Evolutionary conservation across 768 basidiomycete species (phyloP), one percentile per base, ranked within the genome.

Genomic region (Rhodotorula toruloides): DNA sequence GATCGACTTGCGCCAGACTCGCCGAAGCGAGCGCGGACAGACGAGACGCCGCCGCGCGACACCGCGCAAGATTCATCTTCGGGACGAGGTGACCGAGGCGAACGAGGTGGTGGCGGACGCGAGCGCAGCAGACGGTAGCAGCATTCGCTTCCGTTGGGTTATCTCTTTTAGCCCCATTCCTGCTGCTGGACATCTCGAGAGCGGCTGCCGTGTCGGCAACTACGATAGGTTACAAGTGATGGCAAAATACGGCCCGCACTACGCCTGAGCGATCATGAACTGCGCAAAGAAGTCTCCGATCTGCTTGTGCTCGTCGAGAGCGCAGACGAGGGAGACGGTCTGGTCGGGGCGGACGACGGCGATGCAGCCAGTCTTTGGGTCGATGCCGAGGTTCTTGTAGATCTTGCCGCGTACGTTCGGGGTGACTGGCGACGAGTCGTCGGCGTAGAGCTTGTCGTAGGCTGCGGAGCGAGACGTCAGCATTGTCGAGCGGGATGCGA

Each of bases 301-400:
- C 7, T 52, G 29, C 34, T 40, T 32, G 36, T 43, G 36, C 65
- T 71, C 61, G 17, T 61, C 52, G 16, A 71, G 29, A 21, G 43
- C 17, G 37, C 54, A 47, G 1, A 58, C 43, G 22, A 62, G 57
- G 34, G 63, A 37, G 12, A 71, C 69, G 32, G 54, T 40, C 48
- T 67, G 65, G 53, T 71, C 69, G 3, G 69, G 69, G 10, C 69
- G 36, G 17, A 71, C 65, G 16, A 67, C 39, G 36, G 48, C 58
- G 17, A 63, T 22, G 25, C 59, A 61, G 11, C 69, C 69, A 8
- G 21, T 37, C 36, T 19, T 14, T 1, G 69, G 52, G 29, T 63
- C 61, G 27, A 71, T 60, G n/a, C 61, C 61, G 21, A 58, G 54
- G 2, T 57, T 50, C 25, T 52, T 22, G 57, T 71, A 71, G 25